phyloP scores from a whole-genome alignment of 2,329 filamentous ascomycete species.

The Claviceps monticola region DNA sequence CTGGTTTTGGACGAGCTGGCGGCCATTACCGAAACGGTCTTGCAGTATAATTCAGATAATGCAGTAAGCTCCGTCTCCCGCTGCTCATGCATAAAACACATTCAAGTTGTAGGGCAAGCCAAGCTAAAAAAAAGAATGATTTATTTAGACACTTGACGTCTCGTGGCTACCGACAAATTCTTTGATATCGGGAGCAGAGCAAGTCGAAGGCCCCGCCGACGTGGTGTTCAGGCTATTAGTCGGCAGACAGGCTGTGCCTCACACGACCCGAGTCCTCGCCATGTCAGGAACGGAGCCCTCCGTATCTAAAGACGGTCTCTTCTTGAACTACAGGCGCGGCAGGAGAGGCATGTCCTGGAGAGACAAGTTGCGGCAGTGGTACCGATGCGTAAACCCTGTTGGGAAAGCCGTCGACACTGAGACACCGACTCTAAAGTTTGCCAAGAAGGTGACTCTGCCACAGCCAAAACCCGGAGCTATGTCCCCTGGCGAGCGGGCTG shows the following conservation, averaged over 20 bases:
- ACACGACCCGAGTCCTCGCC: constrained; percentile 9
- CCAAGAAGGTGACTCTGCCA: background rate
- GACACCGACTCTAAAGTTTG: background rate
- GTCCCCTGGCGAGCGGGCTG: background rate
- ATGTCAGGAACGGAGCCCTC: constrained; percentile 6
- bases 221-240: constrained; percentile 32
- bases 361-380: constrained; percentile 20
- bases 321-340: constrained; percentile 17
- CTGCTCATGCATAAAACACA: background rate
- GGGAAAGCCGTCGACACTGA: background rate
- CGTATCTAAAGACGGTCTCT: constrained; percentile 4
- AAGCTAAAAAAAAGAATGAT: background rate
- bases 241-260: constrained; percentile 8
- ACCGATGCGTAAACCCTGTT: constrained; percentile 14
- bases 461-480: background rate
- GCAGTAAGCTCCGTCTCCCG: constrained; percentile 9
- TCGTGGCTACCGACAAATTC: constrained; percentile 26
- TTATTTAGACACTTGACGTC: constrained; percentile 18
- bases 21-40: constrained; percentile 19
- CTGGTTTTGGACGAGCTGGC: constrained; percentile 17
- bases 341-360: constrained; percentile 21
- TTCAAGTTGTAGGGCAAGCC: background rate
- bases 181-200: constrained; percentile 1
- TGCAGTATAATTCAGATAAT: constrained; percentile 10
- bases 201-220: constrained; percentile 27